These are phyloP conservation scores for Carex cristatella DNA, from an alignment of 176 grass and related monocot species.

Conservation along the genomic window DNA sequence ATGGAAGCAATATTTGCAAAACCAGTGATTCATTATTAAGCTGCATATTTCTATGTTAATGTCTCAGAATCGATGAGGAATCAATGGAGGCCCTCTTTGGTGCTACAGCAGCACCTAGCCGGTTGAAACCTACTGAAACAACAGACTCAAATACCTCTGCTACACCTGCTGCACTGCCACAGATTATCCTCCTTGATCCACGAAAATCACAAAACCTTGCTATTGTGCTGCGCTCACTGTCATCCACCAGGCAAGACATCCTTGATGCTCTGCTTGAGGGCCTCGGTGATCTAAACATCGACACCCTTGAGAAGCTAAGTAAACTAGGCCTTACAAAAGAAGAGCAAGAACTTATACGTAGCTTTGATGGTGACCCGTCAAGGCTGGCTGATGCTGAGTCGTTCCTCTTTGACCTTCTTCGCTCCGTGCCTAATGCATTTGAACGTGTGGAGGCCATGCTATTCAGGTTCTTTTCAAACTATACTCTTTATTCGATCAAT, in stretches of 20 bases:
- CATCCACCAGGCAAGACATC: slow-evolving; percentile 51
- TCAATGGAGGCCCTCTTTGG: slow-evolving; percentile 86
- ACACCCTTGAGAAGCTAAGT: slow-evolving; percentile 72
- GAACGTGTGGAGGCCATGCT: slow-evolving; percentile 61
- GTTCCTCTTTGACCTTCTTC: slow-evolving; percentile 67
- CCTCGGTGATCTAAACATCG: slow-evolving; percentile 46
- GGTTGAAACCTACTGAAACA: slow-evolving; percentile 28
- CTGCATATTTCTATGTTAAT: neutral
- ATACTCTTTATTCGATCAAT: neutral
- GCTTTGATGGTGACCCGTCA: slow-evolving; percentile 61
- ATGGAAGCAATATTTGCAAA: neutral
- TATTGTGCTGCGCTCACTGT: slow-evolving; percentile 81
- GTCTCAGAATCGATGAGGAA: slow-evolving; percentile 76
- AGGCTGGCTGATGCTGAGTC: slow-evolving; percentile 56
- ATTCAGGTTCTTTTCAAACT: slow-evolving; percentile 36
- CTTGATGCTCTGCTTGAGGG: slow-evolving; percentile 56
- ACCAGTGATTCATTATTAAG: neutral
- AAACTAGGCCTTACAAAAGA: slow-evolving; percentile 56
- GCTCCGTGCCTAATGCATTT: slow-evolving; percentile 50
- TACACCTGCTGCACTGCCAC: slow-evolving; percentile 31
- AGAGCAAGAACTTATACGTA: slow-evolving; percentile 49
- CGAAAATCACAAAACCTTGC: slow-evolving; percentile 91
- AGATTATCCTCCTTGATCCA: slow-evolving; percentile 71
- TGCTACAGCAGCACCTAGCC: slow-evolving; percentile 45
- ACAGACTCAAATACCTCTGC: slow-evolving; percentile 22